Percentiles rank a stretch among this genome's conserved stretches.
Conservation (phyloP, 495 filamentous ascomycete species). For the Hypoxylon cercidicola region DNA sequence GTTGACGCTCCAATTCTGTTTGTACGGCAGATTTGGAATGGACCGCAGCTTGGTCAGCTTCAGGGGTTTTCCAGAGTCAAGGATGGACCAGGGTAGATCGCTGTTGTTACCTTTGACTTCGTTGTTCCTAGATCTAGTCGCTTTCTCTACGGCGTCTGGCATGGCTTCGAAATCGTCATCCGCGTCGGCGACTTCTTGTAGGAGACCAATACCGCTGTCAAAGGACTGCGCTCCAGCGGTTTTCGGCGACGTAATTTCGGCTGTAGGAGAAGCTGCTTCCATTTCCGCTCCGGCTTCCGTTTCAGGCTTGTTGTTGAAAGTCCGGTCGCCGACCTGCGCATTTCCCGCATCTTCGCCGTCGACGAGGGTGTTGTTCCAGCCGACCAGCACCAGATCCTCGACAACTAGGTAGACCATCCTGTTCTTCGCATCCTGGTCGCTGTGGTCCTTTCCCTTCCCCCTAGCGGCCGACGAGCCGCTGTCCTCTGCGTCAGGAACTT, state of each 20-base stretch:
- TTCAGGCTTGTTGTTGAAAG: slow-evolving; percentile 7
- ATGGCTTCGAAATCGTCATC: slow-evolving; percentile 49
- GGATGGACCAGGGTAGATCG: slow-evolving; percentile 40
- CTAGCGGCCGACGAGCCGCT: slow-evolving; percentile 11
- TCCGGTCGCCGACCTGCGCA: slow-evolving; percentile 9
- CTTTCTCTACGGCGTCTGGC: slow-evolving; percentile 26
- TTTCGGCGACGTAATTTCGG: background rate
- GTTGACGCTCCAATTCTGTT: slow-evolving; percentile 62
- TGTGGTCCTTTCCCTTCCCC: slow-evolving; percentile 32
- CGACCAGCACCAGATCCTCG: slow-evolving; percentile 51
- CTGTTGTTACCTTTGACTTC: background rate
- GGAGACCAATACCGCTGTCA: slow-evolving; percentile 26
- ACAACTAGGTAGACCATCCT: slow-evolving; percentile 53
- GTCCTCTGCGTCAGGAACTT: background rate
- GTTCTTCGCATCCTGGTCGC: slow-evolving; percentile 6
- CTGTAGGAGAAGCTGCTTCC: slow-evolving; percentile 4
- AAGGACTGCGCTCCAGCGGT: slow-evolving; percentile 4
- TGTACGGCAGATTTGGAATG: slow-evolving; percentile 57
- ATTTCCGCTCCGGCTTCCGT: slow-evolving; percentile 6
- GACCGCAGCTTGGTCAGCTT: slow-evolving; percentile 54
- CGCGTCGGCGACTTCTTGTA: slow-evolving; percentile 25
- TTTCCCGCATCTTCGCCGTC: slow-evolving; percentile 32
- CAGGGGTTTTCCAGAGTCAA: slow-evolving; percentile 42
- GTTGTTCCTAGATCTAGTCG: slow-evolving; percentile 16
- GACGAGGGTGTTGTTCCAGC: slow-evolving; percentile 51